These are phyloP conservation scores for Mortierella polycephala DNA, from an alignment of 371 early-diverging fungal species.

Conservation along the genomic window DNA sequence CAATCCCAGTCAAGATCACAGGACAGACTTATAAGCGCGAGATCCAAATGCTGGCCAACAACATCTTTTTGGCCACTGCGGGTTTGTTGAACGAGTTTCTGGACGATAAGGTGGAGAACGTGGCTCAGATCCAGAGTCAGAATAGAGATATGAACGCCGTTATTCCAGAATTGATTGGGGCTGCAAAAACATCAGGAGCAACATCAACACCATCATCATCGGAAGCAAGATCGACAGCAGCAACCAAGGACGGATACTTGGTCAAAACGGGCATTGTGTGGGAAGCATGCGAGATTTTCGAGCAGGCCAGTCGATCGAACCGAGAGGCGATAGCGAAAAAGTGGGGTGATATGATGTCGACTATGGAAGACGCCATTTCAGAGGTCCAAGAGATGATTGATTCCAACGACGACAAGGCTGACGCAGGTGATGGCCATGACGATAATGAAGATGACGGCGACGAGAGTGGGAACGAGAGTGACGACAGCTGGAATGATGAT, in stretches of 20 bases:
- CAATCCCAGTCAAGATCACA: slow-evolving; percentile 45
- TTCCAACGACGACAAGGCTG: slow-evolving; percentile 40
- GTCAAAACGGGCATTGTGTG: slow-evolving; percentile 48
- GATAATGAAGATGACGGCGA: slow-evolving; percentile 15
- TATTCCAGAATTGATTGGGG: slow-evolving; percentile 7
- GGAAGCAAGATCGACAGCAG: background rate
- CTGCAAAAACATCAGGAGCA: background rate
- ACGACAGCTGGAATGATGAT: slow-evolving; percentile 49
- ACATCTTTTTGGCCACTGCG: slow-evolving; percentile 45
- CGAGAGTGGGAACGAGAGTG: slow-evolving; percentile 40
- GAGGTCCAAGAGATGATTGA: slow-evolving; percentile 54
- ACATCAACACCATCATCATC: background rate
- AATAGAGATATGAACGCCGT: slow-evolving; percentile 2
- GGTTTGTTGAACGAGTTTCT: slow-evolving; percentile 48
- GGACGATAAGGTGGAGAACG: slow-evolving; percentile 27
- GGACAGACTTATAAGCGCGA: slow-evolving; percentile 49
- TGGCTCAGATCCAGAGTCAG: slow-evolving; percentile 36
- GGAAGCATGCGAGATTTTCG: slow-evolving; percentile 53
- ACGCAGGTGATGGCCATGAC: slow-evolving; percentile 3
- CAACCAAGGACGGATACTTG: slow-evolving; percentile 36
- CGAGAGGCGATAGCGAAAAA: slow-evolving; percentile 44
- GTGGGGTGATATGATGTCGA: slow-evolving; percentile 48
- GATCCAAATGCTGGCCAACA: slow-evolving; percentile 37
- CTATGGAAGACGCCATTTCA: slow-evolving; percentile 49
- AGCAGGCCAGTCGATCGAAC: slow-evolving; percentile 42